These are phyloP conservation scores for Talaromyces sp. DNA, from an alignment of 2,329 filamentous ascomycete species.

Conservation along the genomic window DNA sequence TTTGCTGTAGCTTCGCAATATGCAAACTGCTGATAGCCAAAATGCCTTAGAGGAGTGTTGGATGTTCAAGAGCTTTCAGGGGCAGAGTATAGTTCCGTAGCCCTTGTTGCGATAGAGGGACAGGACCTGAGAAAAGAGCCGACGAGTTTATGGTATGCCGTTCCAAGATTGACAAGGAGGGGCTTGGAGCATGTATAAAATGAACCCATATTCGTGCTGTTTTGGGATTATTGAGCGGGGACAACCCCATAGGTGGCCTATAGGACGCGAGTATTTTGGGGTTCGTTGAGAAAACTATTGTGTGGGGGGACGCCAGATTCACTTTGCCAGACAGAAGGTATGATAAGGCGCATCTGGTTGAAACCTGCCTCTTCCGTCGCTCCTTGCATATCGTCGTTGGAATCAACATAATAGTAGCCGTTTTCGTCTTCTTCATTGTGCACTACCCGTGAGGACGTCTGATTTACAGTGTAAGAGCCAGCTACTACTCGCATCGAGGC, in stretches of 20 bases:
- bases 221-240: constrained; percentile 72
- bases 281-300: constrained; percentile 43
- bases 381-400: constrained; percentile 52
- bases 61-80: constrained; percentile 73
- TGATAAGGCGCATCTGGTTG: constrained; percentile 39
- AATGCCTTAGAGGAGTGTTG: constrained; percentile 85
- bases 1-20: constrained; percentile 73
- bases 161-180: constrained; percentile 82
- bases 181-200: constrained; percentile 83
- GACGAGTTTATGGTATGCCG: constrained; percentile 70
- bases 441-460: background rate
- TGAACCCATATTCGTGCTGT: constrained; percentile 84
- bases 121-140: constrained; percentile 57
- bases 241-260: constrained; percentile 57
- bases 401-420: constrained; percentile 59
- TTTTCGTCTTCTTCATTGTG: constrained; percentile 45
- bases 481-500: constrained; percentile 1
- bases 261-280: constrained; percentile 58
- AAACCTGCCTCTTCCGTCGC: constrained; percentile 29
- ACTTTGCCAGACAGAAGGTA: constrained; percentile 38
- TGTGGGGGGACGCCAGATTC: constrained; percentile 46
- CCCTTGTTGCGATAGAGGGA: constrained; percentile 57
- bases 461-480: background rate
- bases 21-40: constrained; percentile 82
- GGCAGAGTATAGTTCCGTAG: constrained; percentile 73